Evolutionary conservation across 2,329 filamentous ascomycete genomes (phyloP), one percentile per base, ranked within the genome.

Genomic region (Exserohilum rostratum): DNA sequence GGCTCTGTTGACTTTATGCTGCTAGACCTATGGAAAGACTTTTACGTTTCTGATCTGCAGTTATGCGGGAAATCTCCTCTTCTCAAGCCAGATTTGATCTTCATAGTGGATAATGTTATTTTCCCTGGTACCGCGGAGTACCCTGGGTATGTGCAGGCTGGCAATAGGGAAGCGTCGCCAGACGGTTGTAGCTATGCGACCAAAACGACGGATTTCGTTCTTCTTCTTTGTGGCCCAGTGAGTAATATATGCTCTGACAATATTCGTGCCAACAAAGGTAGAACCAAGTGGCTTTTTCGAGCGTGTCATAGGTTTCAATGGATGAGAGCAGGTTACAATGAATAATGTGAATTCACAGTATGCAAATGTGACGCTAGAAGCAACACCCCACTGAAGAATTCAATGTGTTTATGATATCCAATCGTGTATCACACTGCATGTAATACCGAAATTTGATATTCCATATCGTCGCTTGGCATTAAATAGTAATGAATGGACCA

Each of bases 21-120:
- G 11, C 22, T 46, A 30, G 43, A 46, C 11, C 31, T 35, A 12
- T 46, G 43, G 43, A 46, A 46, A 15, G 43, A 46, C n/a, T 46
- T 46, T 15, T 46, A 46, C 30, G 35, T 46, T 35, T 35, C 43
- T 10, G 43, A 46, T 12, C 5, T 46, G 31, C 43, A 46, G 17
- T 11, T 46, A 6, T 46, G 43, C 22, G 43, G 35, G 13, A 46
- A 35, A n/a, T 25, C 25, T 15, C 35, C 43, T 10, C 20, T 46
- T 12, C 30, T 46, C 13, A 46, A 15, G 20, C 6, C 43, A 1
- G 43, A 18, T 3, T 46, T 30, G 7, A 13, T 46, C 25, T 18
- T 46, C n/a, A 12, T 46, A n/a, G 43, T 18, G 2, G 43, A 46
- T 35, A 46, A 46, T 12, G 35, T 46, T 18, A 7, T 46, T 6